phyloP scores from a whole-genome alignment of 371 early-diverging fungal species.

The Apophysomyces ossiformis region DNA sequence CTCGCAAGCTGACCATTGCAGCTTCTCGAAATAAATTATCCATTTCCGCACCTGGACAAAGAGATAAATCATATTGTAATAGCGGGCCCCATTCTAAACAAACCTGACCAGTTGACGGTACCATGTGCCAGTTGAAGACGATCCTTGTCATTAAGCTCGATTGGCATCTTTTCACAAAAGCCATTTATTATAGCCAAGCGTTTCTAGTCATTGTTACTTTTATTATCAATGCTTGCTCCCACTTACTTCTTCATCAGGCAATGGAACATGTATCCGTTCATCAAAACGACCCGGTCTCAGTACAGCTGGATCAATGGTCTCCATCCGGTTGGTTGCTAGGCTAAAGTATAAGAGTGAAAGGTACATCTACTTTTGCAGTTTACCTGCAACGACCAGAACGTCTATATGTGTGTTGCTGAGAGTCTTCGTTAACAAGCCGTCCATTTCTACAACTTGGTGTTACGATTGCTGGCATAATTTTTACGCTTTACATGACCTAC shows the following conservation, averaged over 20 bases:
- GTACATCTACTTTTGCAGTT: slow-evolving; percentile 5
- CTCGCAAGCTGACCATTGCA: slow-evolving; percentile 61
- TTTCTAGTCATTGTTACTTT: slow-evolving; percentile 41
- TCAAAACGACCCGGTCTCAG: slow-evolving; percentile 99
- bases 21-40: slow-evolving; percentile 69
- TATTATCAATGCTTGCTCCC: not conserved
- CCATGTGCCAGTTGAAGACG: slow-evolving; percentile 29
- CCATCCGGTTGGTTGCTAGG: slow-evolving; percentile 66
- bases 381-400: slow-evolving; percentile 78
- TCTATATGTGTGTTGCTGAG: slow-evolving; percentile 54
- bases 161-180: slow-evolving; percentile 62
- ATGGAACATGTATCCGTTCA: slow-evolving; percentile 95
- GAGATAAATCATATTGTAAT: not conserved
- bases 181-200: slow-evolving; percentile 61
- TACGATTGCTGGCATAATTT: not conserved
- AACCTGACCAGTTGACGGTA: slow-evolving; percentile 61
- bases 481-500: slow-evolving; percentile 37
- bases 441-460: slow-evolving; percentile 68
- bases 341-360: not conserved
- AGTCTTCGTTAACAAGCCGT: slow-evolving; percentile 70
- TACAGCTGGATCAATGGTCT: slow-evolving; percentile 93
- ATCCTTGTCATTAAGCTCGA: slow-evolving; percentile 37
- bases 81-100: not conserved
- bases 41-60: slow-evolving; percentile 54
- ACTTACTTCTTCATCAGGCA: slow-evolving; percentile 78